Evolutionary conservation across 805 yeast species (phyloP), one percentile per base, ranked within the genome.

Genomic region (Yarrowia porcina): DNA sequence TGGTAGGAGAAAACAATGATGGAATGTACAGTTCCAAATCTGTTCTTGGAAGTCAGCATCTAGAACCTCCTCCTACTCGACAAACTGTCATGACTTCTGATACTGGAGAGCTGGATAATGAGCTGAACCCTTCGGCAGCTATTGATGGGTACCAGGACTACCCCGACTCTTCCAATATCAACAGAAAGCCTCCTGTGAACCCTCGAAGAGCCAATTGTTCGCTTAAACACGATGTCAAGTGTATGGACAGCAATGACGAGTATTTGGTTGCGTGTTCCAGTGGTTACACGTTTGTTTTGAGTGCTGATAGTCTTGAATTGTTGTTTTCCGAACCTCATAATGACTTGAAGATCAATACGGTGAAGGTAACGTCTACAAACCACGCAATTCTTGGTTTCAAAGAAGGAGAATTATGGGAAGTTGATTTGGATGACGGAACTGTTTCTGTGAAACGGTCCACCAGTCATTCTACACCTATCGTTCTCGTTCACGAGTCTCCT

Each of bases 341-440:
- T 12, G 75, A 70, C 2, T 39, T 65, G 27, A 68, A 67, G 61
- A 67, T 71, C 17, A 61, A 69, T 3, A 64, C 69, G 0, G 63
- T 59, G 15, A 35, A 17, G 17, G 54, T 59, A 5, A 42, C 49
- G 0, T 17, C 41, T 23, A 18, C 35, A 1, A 30, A 33, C 27
- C 36, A 33, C 35, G 71, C 75, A 1, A 50, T 69, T 35, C 41
- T 74, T 1, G 77, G 77, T 2, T 69, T 74, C 15, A 73, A 70
- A 62, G 76, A 74, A 15, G 77, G 77, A 17, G 64, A 65, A n/a
- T 44, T 74, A 17, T 65, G 70, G 65, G 74, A 72, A 44, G 64
- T 71, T 2, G 70, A 68, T 60, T 17, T 69, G 23, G 33, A 41
- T 13, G 62, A 25, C 33, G 38, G 52, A 0, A 35, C 41, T 0